These are phyloP conservation scores for Xerocomus minutiporus DNA, from an alignment of 1,284 basidiomycete genomes.

Conservation along the genomic window DNA sequence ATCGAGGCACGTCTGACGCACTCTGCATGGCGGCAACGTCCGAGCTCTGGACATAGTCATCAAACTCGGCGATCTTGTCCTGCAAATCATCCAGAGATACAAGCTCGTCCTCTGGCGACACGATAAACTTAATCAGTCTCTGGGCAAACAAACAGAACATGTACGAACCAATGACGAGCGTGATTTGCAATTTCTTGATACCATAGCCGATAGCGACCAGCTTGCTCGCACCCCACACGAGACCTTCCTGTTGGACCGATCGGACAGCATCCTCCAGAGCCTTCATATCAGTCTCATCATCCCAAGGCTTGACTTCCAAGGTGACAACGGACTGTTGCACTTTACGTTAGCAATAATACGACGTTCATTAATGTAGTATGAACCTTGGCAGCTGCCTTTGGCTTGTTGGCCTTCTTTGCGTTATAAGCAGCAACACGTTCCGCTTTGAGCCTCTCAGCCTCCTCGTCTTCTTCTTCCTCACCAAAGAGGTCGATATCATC, in stretches of 20 bases:
- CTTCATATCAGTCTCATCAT: constrained; percentile 97
- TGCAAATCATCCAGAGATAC: constrained; percentile 94
- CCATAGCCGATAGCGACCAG: constrained; percentile 94
- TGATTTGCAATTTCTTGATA: constrained; percentile 91
- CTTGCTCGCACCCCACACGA: constrained; percentile 92
- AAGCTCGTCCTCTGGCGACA: constrained; percentile 79
- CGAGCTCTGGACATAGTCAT: constrained; percentile 94
- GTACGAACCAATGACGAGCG: constrained; percentile 82
- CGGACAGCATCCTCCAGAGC: constrained; percentile 83
- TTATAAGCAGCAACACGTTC: constrained; percentile 95
- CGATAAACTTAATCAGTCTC: neutral
- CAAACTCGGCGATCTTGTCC: constrained; percentile 82
- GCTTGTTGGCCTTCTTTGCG: constrained; percentile 90
- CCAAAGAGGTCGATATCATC: constrained; percentile 93
- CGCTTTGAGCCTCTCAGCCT: constrained; percentile 92
- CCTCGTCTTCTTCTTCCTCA: constrained; percentile 86
- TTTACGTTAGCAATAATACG: constrained; percentile 11
- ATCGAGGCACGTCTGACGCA: constrained; percentile 36
- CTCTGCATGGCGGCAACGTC: constrained; percentile 91
- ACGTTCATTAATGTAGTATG: constrained; percentile 21
- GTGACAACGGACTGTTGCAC: constrained; percentile 81
- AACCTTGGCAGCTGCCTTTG: constrained; percentile 87
- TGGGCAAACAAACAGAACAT: neutral
- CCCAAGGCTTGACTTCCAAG: constrained; percentile 98
- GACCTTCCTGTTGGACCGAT: constrained; percentile 84